Conservation (phyloP, 2,329 filamentous ascomycete genomes). For the Phyllachora maydis region DNA sequence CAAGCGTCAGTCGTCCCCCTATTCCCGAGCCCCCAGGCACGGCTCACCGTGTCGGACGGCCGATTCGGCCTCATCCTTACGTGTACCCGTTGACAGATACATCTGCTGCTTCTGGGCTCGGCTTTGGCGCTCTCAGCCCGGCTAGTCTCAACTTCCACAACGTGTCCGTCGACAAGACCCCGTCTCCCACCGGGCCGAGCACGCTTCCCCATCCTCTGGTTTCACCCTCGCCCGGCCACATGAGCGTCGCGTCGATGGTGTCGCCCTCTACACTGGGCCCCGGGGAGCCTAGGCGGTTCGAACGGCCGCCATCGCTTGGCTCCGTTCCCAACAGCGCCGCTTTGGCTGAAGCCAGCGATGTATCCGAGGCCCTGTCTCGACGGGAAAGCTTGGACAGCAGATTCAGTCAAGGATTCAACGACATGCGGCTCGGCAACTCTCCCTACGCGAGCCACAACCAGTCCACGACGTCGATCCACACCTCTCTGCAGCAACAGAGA, state of each 20-base stretch:
- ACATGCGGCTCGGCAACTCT: constrained; percentile 47
- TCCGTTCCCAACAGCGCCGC: constrained; percentile 13
- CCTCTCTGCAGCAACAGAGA: constrained; percentile 45
- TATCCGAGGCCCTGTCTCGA: constrained; percentile 29
- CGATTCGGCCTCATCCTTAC: too few species aligned
- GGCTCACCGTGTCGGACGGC: too few species aligned
- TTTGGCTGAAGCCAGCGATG: constrained; percentile 12
- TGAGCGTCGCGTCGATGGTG: constrained; percentile 47
- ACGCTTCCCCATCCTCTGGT: constrained; percentile 28
- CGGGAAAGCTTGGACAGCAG: constrained; percentile 66
- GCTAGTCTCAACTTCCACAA: constrained; percentile 25
- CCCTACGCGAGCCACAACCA: constrained; percentile 62
- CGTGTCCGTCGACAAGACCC: constrained; percentile 36
- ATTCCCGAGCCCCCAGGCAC: too few species aligned
- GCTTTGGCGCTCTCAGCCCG: constrained; percentile 16
- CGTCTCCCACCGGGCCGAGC: constrained; percentile 33
- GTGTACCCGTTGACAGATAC: constrained; percentile 19
- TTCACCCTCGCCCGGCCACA: constrained; percentile 36
- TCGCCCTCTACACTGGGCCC: constrained; percentile 31
- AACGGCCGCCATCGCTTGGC: constrained; percentile 19
- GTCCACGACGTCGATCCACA: constrained; percentile 56
- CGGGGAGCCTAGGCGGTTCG: constrained; percentile 20
- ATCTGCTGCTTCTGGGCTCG: constrained; percentile 21
- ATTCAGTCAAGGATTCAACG: constrained; percentile 50
- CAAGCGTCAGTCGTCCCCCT: constrained; percentile 20